A percentile compares a stretch with the other conserved stretches of the same genome.
Evolutionary conservation across 352 stramenopile genomes (phyloP).

Genomic region (Globisporangium paroecandrum): DNA sequence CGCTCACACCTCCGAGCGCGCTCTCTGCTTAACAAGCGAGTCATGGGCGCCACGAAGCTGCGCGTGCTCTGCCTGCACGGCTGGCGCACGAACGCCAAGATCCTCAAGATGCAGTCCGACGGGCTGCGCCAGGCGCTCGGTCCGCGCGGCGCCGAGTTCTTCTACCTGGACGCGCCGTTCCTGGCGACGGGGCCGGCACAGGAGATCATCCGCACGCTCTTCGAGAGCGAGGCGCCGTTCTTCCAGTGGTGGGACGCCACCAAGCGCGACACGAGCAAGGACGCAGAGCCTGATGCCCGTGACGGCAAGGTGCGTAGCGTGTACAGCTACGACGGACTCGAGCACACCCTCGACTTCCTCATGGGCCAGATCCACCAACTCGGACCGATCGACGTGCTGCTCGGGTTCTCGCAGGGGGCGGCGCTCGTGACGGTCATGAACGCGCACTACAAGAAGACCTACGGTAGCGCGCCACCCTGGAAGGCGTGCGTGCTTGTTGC

Average conservation of each 20-base stretch:
- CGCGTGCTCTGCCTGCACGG: constrained; percentile 78
- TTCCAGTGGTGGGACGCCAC: constrained; percentile 81
- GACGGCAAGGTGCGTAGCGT: constrained; percentile 16
- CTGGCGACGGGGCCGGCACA: constrained; percentile 47
- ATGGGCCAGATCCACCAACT: constrained; percentile 42
- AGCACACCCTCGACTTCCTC: constrained; percentile 62
- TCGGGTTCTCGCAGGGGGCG: constrained; percentile 76
- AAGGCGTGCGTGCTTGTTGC: constrained; percentile 59
- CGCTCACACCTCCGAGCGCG: no score
- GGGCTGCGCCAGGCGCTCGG: constrained; percentile 51
- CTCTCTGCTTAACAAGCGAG: neutral
- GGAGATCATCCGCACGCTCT: constrained; percentile 60
- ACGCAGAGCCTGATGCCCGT: neutral
- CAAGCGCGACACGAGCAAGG: constrained; percentile 24
- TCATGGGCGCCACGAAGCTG: constrained; percentile 27
- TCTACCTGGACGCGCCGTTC: constrained; percentile 69
- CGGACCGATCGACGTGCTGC: constrained; percentile 52
- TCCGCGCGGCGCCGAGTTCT: constrained; percentile 39
- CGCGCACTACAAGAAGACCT: constrained; percentile 50
- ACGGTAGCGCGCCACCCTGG: constrained; percentile 50
- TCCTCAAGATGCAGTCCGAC: constrained; percentile 56
- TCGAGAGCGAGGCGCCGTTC: constrained; percentile 50
- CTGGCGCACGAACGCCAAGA: constrained; percentile 68
- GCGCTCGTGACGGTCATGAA: constrained; percentile 57
- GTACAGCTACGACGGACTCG: constrained; percentile 59